Conservation (phyloP, 2,329 filamentous ascomycete genomes). For the Diaporthe citrichinensis region DNA sequence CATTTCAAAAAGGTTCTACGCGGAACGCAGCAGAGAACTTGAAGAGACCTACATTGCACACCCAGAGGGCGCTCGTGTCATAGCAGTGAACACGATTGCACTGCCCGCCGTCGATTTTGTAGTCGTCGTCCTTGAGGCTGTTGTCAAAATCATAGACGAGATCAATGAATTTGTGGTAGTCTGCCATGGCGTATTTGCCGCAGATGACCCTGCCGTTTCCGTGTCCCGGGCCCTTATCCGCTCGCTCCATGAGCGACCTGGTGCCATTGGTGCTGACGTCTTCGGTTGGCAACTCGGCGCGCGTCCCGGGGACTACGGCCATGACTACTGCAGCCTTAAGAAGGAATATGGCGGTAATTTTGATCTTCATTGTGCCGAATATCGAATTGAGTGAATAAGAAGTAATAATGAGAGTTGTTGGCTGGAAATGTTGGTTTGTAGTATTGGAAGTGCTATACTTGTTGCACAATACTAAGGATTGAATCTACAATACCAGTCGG, state of each 20-base stretch:
- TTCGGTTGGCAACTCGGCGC: neutral
- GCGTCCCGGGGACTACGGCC: neutral
- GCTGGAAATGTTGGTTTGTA: neutral
- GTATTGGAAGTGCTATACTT: neutral
- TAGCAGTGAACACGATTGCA: slow-evolving; percentile 35
- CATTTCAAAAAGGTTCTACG: too few relatives aligned
- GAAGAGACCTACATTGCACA: slow-evolving; percentile 36
- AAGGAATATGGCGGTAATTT: neutral
- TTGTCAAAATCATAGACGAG: neutral
- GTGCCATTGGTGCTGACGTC: neutral
- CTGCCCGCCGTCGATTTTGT: neutral
- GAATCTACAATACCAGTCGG: slow-evolving; percentile 16
- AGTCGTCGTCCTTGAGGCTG: neutral
- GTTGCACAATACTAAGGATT: slow-evolving; percentile 26
- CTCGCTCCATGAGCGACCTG: neutral
- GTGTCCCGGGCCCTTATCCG: neutral
- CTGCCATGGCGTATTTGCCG: slow-evolving; percentile 30
- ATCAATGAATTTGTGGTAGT: neutral
- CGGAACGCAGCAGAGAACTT: too few relatives aligned
- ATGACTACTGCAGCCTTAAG: neutral
- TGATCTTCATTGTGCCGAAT: neutral
- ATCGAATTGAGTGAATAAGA: neutral
- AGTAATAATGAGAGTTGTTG: neutral
- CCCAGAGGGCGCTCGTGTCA: slow-evolving; percentile 37
- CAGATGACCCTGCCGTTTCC: slow-evolving; percentile 14